phyloP scores from a whole-genome alignment of 192 early-diverging fungal species.

The Physocladia obscura region DNA sequence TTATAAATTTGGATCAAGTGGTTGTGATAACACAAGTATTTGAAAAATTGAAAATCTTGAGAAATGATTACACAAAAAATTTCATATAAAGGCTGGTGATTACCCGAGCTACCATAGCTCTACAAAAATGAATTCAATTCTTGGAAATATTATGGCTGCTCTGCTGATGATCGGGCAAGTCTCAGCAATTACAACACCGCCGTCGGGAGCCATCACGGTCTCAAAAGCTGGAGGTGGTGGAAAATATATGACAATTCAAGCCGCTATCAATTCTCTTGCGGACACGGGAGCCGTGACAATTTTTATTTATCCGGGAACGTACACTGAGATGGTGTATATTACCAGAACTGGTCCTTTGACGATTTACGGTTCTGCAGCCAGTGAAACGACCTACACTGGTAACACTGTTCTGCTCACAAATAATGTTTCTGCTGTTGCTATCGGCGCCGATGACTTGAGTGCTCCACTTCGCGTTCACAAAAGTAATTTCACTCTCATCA shows the following conservation, averaged over 20 bases:
- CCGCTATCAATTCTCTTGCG: neutral
- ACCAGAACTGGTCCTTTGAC: neutral
- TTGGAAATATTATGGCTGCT: no score
- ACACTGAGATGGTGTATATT: neutral
- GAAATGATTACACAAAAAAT: no score
- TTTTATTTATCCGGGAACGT: neutral
- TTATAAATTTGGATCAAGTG: no score
- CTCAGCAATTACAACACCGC: neutral
- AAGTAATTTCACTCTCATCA: neutral
- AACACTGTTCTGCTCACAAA: neutral
- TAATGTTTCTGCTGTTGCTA: neutral
- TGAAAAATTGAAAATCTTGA: no score
- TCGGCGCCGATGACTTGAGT: constrained; percentile 2
- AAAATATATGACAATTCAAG: neutral
- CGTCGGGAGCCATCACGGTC: neutral
- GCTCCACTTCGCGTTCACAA: neutral
- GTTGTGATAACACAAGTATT: no score
- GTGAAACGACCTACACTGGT: neutral
- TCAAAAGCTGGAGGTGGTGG: neutral
- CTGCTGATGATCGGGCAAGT: no score
- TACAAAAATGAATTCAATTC: no score
- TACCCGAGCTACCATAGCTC: no score
- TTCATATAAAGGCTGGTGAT: no score
- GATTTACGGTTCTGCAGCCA: neutral
- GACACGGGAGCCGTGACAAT: neutral